Conservation (phyloP, 371 early-diverging fungal genomes). For the Saksenaea oblongispora region DNA sequence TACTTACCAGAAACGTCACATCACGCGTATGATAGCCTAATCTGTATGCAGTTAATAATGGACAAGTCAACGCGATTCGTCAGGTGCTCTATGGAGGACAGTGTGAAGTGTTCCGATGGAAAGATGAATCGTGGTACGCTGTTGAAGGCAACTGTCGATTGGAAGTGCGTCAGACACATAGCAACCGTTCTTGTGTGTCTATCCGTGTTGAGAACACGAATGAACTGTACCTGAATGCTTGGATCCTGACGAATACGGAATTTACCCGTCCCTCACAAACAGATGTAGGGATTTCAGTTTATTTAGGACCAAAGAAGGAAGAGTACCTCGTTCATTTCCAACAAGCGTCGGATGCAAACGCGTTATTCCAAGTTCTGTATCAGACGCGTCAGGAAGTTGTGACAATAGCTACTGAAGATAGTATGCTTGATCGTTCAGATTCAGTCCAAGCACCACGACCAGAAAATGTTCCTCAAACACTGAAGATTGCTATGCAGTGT, state of each 20-base stretch:
- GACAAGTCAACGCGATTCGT: slow-evolving; percentile 25
- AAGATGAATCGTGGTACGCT: slow-evolving; percentile 46
- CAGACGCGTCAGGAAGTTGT: slow-evolving; percentile 22
- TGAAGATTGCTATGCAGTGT: slow-evolving; percentile 43
- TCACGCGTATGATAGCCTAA: not conserved
- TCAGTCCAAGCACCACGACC: slow-evolving; percentile 21
- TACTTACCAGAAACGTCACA: not conserved
- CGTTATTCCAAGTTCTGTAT: slow-evolving; percentile 22
- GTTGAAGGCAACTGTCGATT: slow-evolving; percentile 38
- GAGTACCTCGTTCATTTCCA: slow-evolving; percentile 47
- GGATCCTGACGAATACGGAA: slow-evolving; percentile 40
- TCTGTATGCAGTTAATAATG: slow-evolving; percentile 7
- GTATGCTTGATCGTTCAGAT: not conserved
- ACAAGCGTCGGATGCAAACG: slow-evolving; percentile 33
- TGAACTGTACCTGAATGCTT: slow-evolving; percentile 47
- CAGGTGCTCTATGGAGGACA: slow-evolving; percentile 34
- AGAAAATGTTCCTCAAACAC: slow-evolving; percentile 42
- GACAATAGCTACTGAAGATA: not conserved
- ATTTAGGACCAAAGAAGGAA: slow-evolving; percentile 36
- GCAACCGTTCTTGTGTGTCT: slow-evolving; percentile 37
- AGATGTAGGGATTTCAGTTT: slow-evolving; percentile 40
- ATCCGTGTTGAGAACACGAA: slow-evolving; percentile 32
- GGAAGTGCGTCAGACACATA: slow-evolving; percentile 35
- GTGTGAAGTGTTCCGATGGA: slow-evolving; percentile 53
- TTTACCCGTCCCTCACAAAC: slow-evolving; percentile 36